A percentile compares a stretch with the other conserved stretches of the same genome.
phyloP scores from a whole-genome alignment of 2,329 filamentous ascomycete species.

The Scedosporium boydii region DNA sequence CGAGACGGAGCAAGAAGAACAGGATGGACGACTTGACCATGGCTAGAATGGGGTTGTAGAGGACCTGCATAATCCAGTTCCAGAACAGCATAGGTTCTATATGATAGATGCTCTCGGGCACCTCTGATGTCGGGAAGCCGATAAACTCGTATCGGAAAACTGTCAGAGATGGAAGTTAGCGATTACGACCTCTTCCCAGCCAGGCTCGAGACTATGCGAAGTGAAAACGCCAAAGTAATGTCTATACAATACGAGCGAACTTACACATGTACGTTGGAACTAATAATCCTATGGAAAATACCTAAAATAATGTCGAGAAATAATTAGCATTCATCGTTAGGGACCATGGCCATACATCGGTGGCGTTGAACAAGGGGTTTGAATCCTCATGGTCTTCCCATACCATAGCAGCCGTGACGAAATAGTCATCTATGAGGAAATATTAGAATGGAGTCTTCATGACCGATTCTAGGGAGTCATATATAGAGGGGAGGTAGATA shows the following conservation, averaged over 20 bases:
- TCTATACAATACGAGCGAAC: background rate
- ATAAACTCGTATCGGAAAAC: constrained; percentile 1
- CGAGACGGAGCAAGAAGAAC: constrained; percentile 21
- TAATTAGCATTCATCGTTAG: constrained; percentile 25
- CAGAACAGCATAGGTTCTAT: background rate
- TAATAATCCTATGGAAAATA: background rate
- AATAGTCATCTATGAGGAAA: background rate
- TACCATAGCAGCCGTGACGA: background rate
- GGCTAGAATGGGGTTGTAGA: constrained; percentile 6
- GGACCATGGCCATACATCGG: constrained; percentile 9
- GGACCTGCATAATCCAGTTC: constrained; percentile 4
- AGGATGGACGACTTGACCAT: constrained; percentile 6
- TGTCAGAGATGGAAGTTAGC: constrained; percentile 11
- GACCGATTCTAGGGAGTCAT: background rate
- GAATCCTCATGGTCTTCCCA: constrained; percentile 24
- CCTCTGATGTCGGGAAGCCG: background rate
- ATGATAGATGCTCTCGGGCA: background rate
- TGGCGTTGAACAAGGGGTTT: too few relatives aligned
- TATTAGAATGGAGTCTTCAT: background rate
- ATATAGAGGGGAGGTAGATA: too few relatives aligned
- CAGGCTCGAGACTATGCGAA: background rate
- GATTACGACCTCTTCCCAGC: background rate
- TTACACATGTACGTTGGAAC: constrained; percentile 1
- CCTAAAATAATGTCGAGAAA: background rate
- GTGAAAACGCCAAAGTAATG: background rate